These are phyloP conservation scores for Loxodes magnus DNA, from an alignment of 73 alveolate genomes.

Conservation along the genomic window DNA sequence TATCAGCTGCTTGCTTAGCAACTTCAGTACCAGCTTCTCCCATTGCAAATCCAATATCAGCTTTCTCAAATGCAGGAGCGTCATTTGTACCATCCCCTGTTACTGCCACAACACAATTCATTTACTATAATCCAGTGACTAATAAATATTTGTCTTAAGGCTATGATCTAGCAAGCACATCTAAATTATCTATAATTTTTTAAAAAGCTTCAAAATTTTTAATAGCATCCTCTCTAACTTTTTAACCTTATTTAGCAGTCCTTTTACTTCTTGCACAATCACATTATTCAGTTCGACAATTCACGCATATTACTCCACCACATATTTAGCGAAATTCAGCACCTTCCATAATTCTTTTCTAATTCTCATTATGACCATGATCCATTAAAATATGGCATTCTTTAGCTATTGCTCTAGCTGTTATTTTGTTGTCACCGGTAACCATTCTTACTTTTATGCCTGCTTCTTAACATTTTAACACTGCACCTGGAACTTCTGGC, in stretches of 20 bases:
- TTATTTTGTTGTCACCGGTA: constrained; percentile 88
- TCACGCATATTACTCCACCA: constrained; percentile 58
- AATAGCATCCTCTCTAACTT: constrained; percentile 29
- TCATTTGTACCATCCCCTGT: constrained; percentile 97
- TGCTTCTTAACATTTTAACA: constrained; percentile 66
- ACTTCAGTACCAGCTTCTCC: constrained; percentile 91
- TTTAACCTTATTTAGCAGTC: constrained; percentile 17
- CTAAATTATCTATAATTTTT: constrained; percentile 43
- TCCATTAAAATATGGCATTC: constrained; percentile 56
- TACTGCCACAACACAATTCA: constrained; percentile 89
- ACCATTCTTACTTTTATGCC: constrained; percentile 94
- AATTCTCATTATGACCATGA: not conserved
- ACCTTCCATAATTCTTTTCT: constrained; percentile 70
- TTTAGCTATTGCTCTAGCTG: constrained; percentile 91
- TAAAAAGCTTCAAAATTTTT: constrained; percentile 56
- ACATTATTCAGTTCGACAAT: constrained; percentile 35
- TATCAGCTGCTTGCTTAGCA: constrained; percentile 90
- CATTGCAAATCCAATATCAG: constrained; percentile 84
- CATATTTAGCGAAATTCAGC: constrained; percentile 45
- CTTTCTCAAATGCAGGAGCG: constrained; percentile 93
- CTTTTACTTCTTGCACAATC: constrained; percentile 20
- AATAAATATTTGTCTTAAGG: constrained; percentile 88
- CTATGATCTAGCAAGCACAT: constrained; percentile 86
- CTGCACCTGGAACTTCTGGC: constrained; percentile 77
- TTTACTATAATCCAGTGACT: constrained; percentile 77